Percentiles rank a stretch among this genome's conserved stretches.
These are phyloP conservation scores for Mycena rebaudengoi DNA, from an alignment of 768 basidiomycete species.

Conservation along the genomic window DNA sequence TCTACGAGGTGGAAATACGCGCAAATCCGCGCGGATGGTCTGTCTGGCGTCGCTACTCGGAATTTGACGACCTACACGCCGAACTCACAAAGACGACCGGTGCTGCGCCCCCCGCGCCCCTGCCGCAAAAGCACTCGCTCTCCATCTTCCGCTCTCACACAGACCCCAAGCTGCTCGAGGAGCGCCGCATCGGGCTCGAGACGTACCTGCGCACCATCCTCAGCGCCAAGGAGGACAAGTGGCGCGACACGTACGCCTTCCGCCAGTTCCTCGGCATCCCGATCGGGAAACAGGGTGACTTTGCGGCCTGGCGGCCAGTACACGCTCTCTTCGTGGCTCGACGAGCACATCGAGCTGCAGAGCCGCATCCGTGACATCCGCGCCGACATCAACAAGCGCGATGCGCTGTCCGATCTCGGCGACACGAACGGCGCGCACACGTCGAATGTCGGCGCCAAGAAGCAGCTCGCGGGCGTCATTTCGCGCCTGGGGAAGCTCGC, in stretches of 20 bases:
- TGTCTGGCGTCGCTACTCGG: constrained; percentile 94
- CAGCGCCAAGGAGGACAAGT: constrained; percentile 79
- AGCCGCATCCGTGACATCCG: constrained; percentile 81
- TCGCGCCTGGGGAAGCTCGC: constrained; percentile 77
- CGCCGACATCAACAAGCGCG: constrained; percentile 87
- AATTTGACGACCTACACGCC: constrained; percentile 88
- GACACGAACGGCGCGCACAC: constrained; percentile 81
- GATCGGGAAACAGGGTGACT: constrained; percentile 57
- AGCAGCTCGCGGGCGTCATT: constrained; percentile 81
- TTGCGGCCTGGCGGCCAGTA: constrained; percentile 56
- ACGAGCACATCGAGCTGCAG: constrained; percentile 86
- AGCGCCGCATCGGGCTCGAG: constrained; percentile 82
- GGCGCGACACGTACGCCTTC: constrained; percentile 83
- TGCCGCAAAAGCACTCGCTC: constrained; percentile 88
- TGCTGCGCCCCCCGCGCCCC: constrained; percentile 76
- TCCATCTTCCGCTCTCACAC: constrained; percentile 68
- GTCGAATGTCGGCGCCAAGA: constrained; percentile 86
- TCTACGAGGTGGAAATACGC: constrained; percentile 85
- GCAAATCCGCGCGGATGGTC: constrained; percentile 93
- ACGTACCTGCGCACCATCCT: constrained; percentile 87
- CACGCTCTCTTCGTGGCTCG: constrained; percentile 85
- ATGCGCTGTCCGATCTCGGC: constrained; percentile 79
- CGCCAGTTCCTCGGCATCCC: constrained; percentile 90
- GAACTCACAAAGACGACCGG: constrained; percentile 81
- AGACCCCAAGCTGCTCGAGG: constrained; percentile 74